Evolutionary conservation across 1,139 yeast species (phyloP).

Genomic region (Torulaspora globosa): DNA sequence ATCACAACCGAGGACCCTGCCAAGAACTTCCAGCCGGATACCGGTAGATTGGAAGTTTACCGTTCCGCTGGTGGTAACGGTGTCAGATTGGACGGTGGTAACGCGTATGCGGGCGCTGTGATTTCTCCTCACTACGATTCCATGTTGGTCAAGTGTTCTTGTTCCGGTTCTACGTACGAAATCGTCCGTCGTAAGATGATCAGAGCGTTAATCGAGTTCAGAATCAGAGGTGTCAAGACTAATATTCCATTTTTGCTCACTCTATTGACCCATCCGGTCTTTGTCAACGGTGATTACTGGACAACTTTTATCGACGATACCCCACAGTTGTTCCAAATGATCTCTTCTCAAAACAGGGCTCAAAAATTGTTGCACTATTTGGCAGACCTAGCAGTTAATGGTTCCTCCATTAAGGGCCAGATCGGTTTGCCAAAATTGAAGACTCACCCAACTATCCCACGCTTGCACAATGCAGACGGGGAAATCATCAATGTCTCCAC

Average conservation of each 20-base stretch:
- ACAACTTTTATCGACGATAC: conserved; percentile 98
- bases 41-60: conserved; percentile 97
- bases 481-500: conserved; percentile 55
- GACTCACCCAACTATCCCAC: conserved; percentile 73
- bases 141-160: conserved; percentile 95
- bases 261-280: conserved; percentile 87
- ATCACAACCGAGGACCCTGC: conserved; percentile 98
- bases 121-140: conserved; percentile 98
- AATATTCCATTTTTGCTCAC: conserved; percentile 95
- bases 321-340: conserved; percentile 92
- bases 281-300: conserved; percentile 88
- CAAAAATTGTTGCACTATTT: conserved; percentile 84
- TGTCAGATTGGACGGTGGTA: conserved; percentile 97
- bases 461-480: conserved; percentile 53
- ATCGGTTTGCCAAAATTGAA: conserved; percentile 81
- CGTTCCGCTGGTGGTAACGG: conserved; percentile 99
- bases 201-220: conserved; percentile 91
- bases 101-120: conserved; percentile 97
- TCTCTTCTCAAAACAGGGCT: conserved; percentile 93
- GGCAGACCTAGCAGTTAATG: conserved; percentile 92
- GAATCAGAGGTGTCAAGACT: conserved; percentile 98
- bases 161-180: conserved; percentile 95
- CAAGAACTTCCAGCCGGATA: conserved; percentile 96
- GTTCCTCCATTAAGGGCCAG: conserved; percentile 93
- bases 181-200: conserved; percentile 96